Conservation (phyloP, 2,329 filamentous ascomycete species). For the Xylariales sp. region DNA sequence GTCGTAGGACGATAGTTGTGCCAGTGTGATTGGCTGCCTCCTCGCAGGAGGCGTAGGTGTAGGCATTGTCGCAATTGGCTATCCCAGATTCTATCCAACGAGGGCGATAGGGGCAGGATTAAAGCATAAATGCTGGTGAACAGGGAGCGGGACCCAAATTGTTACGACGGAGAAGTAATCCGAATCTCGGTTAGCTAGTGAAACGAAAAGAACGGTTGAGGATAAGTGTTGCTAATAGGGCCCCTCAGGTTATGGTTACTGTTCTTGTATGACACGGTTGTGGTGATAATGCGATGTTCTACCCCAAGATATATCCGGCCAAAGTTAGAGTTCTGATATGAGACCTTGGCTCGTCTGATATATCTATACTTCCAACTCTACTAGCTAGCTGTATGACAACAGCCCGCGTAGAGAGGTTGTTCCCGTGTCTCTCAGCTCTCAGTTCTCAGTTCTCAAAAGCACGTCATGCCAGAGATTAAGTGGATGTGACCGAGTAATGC, state of each 20-base stretch:
- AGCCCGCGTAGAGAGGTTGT: not conserved
- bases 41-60: slow-evolving; percentile 56
- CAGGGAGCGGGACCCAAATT: slow-evolving; percentile 6
- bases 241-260: not conserved
- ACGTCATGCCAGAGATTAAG: slow-evolving; percentile 35
- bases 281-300: slow-evolving; percentile 9
- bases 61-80: slow-evolving; percentile 50
- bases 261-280: slow-evolving; percentile 5
- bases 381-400: not conserved
- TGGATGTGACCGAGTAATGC: slow-evolving; percentile 37
- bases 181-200: slow-evolving; percentile 2
- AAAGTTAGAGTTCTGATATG: not conserved
- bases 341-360: not conserved
- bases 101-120: slow-evolving; percentile 12
- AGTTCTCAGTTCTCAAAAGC: slow-evolving; percentile 18
- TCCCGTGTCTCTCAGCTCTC: slow-evolving; percentile 21
- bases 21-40: slow-evolving; percentile 82
- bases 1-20: slow-evolving; percentile 91
- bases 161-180: slow-evolving; percentile 3
- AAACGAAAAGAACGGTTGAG: slow-evolving; percentile 27
- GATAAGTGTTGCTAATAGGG: slow-evolving; percentile 11
- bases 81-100: slow-evolving; percentile 21
- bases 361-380: slow-evolving; percentile 8
- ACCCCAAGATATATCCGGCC: slow-evolving; percentile 16
- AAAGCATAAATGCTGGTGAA: slow-evolving; percentile 9